Evolutionary conservation across 2,329 filamentous ascomycete genomes (phyloP), one percentile per base, ranked within the genome.

Genomic region (Bipolaris oryzae): DNA sequence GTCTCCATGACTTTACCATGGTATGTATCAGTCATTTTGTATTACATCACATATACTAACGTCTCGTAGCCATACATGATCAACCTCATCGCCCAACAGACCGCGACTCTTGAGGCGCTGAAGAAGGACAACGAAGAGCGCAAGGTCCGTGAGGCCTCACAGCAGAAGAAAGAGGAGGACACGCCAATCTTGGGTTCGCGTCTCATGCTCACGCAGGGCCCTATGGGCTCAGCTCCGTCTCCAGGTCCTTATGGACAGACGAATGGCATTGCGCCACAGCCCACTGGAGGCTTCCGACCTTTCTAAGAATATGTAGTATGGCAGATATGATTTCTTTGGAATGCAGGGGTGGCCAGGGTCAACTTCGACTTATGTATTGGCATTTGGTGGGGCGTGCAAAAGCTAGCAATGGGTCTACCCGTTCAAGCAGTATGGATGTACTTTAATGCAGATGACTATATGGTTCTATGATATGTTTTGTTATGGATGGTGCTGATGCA

Each of bases 121-220:
- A 96, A 96, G 84, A 91, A 91, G 61, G 96, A 99, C 79, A 99
- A 98, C 74, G 96, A 99, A 78, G 91, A 93, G 74, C 89, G 93
- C 72, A 97, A 96, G 77, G 78, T 81, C 16, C 81, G 80, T 60
- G 86, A 88, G 79, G 83, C 83, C 34, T 87, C 87, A 63, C 90
- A 95, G 64, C 87, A 94, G 81, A 94, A 91, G 82, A 91, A 93
- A 53, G 93, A 98, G 72, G 92, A 96, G 72, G 94, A 90, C 77
- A 93, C 92, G 0, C 95, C 95, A 5, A 98, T 99, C 70, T 86
- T 99, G 23, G 93, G 94, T 51, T 89, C 88, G 63, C 88, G 95
- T 50, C 85, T 99, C 50, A 96, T 99, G 93, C 90, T 99, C 68
- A 99, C 95, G 35, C 92, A 96, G 71, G 95, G 93, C 9, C 91